A percentile compares a stretch with the other conserved stretches of the same genome.
These are phyloP conservation scores for Phaseolus lunatus DNA, from an alignment of 306 rosid species.

Conservation along the genomic window DNA sequence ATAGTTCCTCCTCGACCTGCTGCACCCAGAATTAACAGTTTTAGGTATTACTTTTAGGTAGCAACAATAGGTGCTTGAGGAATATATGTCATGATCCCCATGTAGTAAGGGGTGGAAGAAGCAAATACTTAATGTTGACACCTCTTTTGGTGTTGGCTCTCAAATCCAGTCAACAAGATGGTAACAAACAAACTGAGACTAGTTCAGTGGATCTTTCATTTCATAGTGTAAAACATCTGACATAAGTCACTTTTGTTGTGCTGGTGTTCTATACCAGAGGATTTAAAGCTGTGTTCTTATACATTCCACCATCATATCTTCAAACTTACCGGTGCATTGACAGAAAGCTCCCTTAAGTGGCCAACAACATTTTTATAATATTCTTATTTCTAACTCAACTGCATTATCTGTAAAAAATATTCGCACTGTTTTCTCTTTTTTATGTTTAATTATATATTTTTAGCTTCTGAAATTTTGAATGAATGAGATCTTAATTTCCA, in stretches of 20 bases:
- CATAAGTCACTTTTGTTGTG: neutral
- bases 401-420: neutral
- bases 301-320: neutral
- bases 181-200: conserved; percentile 45
- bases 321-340: neutral
- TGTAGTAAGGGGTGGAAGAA: too few relatives aligned
- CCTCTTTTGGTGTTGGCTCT: conserved; percentile 28
- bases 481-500: too few relatives aligned
- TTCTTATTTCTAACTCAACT: neutral
- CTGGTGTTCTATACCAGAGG: neutral
- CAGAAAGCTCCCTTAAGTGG: neutral
- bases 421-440: neutral
- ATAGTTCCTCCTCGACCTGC: conserved; percentile 69
- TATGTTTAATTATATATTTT: too few relatives aligned
- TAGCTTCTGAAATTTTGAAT: too few relatives aligned
- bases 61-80: neutral
- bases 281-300: neutral
- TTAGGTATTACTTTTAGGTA: conserved; percentile 73
- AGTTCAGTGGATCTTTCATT: conserved; percentile 49
- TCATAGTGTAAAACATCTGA: neutral
- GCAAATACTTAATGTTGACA: conserved; percentile 20
- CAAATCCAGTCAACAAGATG: conserved; percentile 48
- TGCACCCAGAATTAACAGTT: conserved; percentile 70
- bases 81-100: neutral
- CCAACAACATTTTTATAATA: neutral